phyloP scores from a whole-genome alignment of 495 filamentous ascomycete genomes.

The Podospora bellae-mahoneyi region DNA sequence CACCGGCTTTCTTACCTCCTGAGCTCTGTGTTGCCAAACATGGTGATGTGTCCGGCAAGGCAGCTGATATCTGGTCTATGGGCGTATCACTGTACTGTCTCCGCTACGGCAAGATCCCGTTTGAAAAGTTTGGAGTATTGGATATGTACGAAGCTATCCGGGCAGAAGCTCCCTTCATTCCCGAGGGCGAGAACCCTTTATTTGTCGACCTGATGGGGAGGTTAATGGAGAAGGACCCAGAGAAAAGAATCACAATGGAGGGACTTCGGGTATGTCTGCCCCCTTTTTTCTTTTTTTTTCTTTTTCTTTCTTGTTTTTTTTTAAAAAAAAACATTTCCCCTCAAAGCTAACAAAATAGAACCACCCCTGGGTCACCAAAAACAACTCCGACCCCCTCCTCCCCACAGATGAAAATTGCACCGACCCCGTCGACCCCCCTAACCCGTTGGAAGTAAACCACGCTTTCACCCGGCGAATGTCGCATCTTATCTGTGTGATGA shows the following conservation, averaged over 20 bases:
- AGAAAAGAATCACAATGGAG: conserved; percentile 74
- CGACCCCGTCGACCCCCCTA: conserved; percentile 72
- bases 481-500: conserved; percentile 81
- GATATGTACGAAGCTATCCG: conserved; percentile 89
- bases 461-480: conserved; percentile 88
- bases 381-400: conserved; percentile 75
- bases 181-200: conserved; percentile 54
- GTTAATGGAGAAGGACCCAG: conserved; percentile 73
- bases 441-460: conserved; percentile 80
- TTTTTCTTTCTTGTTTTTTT: no score
- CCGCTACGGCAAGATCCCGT: conserved; percentile 82
- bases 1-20: conserved; percentile 90
- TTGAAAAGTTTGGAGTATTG: conserved; percentile 70
- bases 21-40: conserved; percentile 88
- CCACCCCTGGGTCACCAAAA: conserved; percentile 90
- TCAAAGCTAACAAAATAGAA: conserved; percentile 48
- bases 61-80: conserved; percentile 98
- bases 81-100: conserved; percentile 92
- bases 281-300: background rate
- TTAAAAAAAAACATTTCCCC: background rate
- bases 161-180: conserved; percentile 51
- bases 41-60: conserved; percentile 81
- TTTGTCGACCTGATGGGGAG: conserved; percentile 66
- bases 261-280: conserved; percentile 65
- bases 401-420: conserved; percentile 83